Evolutionary conservation across 108 stramenopile genomes (phyloP), one percentile per base, ranked within the genome.

Genomic region (Discostella pseudostelligera): DNA sequence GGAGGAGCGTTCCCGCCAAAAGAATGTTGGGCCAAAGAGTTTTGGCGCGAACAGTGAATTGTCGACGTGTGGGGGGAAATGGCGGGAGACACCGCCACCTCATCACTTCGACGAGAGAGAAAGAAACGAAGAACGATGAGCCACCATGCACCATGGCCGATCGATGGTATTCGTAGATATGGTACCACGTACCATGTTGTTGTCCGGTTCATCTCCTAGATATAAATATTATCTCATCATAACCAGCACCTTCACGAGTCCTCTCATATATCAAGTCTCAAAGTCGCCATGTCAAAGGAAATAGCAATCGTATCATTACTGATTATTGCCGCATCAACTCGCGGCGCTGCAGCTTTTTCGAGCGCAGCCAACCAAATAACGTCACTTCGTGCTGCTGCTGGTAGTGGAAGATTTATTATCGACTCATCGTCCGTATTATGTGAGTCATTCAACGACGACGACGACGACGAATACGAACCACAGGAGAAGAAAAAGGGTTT

Each of bases 401-500:
- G n/a, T n/a, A n/a, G n/a, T n/a, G n/a, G n/a, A n/a, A n/a, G n/a
- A n/a, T n/a, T n/a, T 4, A 39, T 13, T 17, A 21, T 35, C 21
- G 50, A 37, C 62, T 36, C 37, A 0, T 19, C 55, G 14, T 35
- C 55, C 16, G 32, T 19, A 53, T 47, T 64, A 51, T 39, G 21
- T 28, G 58, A 59, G 47, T 47, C 71, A 72, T 58, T 40, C 39
- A 63, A 73, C 43, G 58, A 65, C 25, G 50, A 73, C 43, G 58
- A 65, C 25, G 50, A 64, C 4, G 46, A 44, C 24, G 64, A 73
- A 17, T 21, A 59, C 35, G 43, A 16, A 36, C 62, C 47, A 14
- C 58, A 56, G 21, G 40, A 59, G 22, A 69, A 76, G 56, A 80
- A 80, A 43, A 80, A 80, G 59, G 80, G 80, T 17, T 76, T 76